phyloP scores from a whole-genome alignment of 83 land plant species.

The Picea mariana region DNA sequence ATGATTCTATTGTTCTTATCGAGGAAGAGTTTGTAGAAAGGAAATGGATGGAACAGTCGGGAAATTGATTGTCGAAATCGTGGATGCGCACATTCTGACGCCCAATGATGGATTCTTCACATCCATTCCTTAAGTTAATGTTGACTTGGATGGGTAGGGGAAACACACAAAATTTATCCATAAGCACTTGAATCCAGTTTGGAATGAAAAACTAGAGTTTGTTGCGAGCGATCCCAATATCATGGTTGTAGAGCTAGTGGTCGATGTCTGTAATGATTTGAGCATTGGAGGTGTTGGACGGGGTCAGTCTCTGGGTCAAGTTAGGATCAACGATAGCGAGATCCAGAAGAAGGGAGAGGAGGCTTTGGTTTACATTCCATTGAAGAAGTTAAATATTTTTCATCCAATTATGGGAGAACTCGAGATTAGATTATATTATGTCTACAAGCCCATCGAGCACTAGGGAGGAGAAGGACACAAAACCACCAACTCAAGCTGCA shows the following conservation, averaged over 20 bases:
- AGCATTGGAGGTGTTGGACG: slow-evolving; percentile 35
- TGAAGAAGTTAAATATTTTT: slow-evolving; percentile 57
- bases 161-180: slow-evolving; percentile 20
- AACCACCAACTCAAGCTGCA: too few species aligned
- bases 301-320: slow-evolving; percentile 51
- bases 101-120: slow-evolving; percentile 50
- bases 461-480: too few species aligned
- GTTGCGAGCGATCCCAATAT: slow-evolving; percentile 13
- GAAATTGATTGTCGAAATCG: slow-evolving; percentile 36
- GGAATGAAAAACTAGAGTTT: slow-evolving; percentile 44
- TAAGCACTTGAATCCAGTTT: slow-evolving; percentile 40
- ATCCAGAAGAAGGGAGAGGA: slow-evolving; percentile 64
- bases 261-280: slow-evolving; percentile 51
- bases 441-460: background rate
- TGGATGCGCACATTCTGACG: slow-evolving; percentile 42
- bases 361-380: slow-evolving; percentile 48
- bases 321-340: slow-evolving; percentile 39
- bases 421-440: slow-evolving; percentile 58
- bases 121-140: slow-evolving; percentile 29
- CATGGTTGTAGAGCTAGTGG: slow-evolving; percentile 35
- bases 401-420: slow-evolving; percentile 67
- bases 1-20: too few species aligned
- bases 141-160: slow-evolving; percentile 38
- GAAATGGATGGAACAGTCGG: too few species aligned
- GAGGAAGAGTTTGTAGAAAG: too few species aligned